Evolutionary conservation across 2,329 filamentous ascomycete genomes (phyloP).

Genomic region (Pestalotiopsis sp.): DNA sequence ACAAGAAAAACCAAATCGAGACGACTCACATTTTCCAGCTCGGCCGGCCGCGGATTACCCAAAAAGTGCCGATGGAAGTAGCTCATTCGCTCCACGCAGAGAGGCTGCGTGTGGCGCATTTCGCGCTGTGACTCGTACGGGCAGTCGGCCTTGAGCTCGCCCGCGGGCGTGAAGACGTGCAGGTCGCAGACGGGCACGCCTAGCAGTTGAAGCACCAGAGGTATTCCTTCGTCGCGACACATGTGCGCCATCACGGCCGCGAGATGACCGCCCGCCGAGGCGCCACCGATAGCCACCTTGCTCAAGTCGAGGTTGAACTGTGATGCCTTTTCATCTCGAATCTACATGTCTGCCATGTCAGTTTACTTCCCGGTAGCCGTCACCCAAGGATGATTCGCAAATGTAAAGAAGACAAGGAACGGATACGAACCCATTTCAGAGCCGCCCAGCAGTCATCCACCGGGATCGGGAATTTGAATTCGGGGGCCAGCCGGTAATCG

Average conservation of each 20-base stretch:
- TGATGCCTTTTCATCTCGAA: conserved; percentile 5
- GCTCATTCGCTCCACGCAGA: neutral
- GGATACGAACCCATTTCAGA: conserved; percentile 48
- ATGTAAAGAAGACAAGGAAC: neutral
- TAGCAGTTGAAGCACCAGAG: conserved; percentile 2
- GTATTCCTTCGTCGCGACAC: conserved; percentile 4
- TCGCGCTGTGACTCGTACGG: conserved; percentile 6
- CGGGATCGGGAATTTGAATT: conserved; percentile 64
- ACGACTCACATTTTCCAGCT: conserved; percentile 2
- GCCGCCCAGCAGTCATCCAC: conserved; percentile 69
- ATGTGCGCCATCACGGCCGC: conserved; percentile 5
- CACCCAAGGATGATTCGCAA: neutral
- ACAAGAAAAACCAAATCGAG: neutral
- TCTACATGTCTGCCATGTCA: neutral
- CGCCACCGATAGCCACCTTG: conserved; percentile 1
- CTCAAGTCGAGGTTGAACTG: conserved; percentile 3
- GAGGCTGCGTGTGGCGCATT: conserved; percentile 6
- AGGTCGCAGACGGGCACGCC: conserved; percentile 6
- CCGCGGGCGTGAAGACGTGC: conserved; percentile 6
- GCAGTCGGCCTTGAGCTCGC: conserved; percentile 9
- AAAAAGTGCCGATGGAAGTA: conserved; percentile 5
- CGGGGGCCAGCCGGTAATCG: conserved; percentile 70
- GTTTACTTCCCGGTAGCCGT: no score
- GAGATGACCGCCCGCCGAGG: conserved; percentile 7
- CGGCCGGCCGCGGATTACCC: neutral